Conservation (phyloP, 805 yeast genomes). For the Zygosaccharomyces pseudorouxii region DNA sequence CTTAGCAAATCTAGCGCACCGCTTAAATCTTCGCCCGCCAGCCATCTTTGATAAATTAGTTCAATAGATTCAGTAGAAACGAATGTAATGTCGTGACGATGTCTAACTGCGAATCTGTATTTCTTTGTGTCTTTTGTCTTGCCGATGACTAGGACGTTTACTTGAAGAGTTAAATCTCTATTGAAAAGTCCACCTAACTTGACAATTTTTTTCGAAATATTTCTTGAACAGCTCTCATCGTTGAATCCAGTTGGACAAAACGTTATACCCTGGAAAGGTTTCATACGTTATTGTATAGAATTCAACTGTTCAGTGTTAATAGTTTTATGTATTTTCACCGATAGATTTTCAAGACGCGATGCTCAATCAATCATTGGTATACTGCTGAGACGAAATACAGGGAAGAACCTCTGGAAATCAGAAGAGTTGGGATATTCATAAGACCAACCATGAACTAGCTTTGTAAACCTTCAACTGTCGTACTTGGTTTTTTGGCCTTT, state of each 20-base stretch:
- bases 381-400: too few species aligned
- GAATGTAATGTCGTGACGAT: conserved; percentile 29
- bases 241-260: conserved; percentile 57
- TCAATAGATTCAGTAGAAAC: conserved; percentile 18
- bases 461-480: too few species aligned
- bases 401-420: too few species aligned
- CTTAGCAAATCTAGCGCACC: conserved; percentile 18
- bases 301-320: background rate
- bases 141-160: conserved; percentile 57
- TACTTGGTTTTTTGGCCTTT: too few species aligned
- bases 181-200: conserved; percentile 57
- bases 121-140: conserved; percentile 35
- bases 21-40: conserved; percentile 29
- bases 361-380: too few species aligned
- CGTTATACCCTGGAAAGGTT: conserved; percentile 43
- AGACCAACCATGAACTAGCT: too few species aligned
- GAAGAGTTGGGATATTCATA: too few species aligned
- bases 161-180: conserved; percentile 57
- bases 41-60: conserved; percentile 30
- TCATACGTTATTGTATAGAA: conserved; percentile 12
- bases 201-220: conserved; percentile 42
- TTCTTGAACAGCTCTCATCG: conserved; percentile 37
- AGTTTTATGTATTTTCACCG: background rate
- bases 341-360: background rate
- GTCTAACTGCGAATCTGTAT: conserved; percentile 27